A percentile compares a stretch with the other conserved stretches of the same genome.
Evolutionary conservation across 192 early-diverging fungal genomes (phyloP).

Genomic region (Allomyces arbusculus): DNA sequence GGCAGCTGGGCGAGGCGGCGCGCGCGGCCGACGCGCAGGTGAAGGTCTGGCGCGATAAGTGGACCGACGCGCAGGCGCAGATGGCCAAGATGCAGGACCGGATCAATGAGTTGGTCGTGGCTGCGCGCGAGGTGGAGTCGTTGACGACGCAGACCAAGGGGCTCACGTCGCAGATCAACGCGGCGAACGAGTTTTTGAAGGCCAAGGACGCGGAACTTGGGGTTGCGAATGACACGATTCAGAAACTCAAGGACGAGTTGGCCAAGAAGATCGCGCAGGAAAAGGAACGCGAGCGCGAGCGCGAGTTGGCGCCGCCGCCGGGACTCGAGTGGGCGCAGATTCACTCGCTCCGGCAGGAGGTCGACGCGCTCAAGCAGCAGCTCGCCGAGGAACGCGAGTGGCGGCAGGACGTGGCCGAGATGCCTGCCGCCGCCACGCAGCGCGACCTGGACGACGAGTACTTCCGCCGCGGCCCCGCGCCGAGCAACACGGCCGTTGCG

Average conservation of each 20-base stretch:
- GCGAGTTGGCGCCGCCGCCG: no score
- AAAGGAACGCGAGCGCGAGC: no score
- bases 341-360: no score
- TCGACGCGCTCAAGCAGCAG: no score
- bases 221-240: neutral
- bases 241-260: neutral
- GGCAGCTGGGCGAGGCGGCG: constrained; percentile 9
- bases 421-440: no score
- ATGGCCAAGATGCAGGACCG: neutral
- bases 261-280: neutral
- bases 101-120: neutral
- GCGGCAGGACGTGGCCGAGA: no score
- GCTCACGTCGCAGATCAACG: neutral
- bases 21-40: constrained; percentile 7
- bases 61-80: neutral
- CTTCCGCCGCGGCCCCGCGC: no score
- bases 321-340: no score
- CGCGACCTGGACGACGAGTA: no score
- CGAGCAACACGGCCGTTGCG: no score
- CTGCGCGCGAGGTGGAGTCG: neutral
- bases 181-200: neutral
- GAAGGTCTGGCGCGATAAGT: neutral
- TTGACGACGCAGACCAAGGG: neutral
- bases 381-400: no score
- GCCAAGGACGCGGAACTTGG: neutral